Evolutionary conservation across 2,329 filamentous ascomycete species (phyloP).

Genomic region (Camillea tinctor): DNA sequence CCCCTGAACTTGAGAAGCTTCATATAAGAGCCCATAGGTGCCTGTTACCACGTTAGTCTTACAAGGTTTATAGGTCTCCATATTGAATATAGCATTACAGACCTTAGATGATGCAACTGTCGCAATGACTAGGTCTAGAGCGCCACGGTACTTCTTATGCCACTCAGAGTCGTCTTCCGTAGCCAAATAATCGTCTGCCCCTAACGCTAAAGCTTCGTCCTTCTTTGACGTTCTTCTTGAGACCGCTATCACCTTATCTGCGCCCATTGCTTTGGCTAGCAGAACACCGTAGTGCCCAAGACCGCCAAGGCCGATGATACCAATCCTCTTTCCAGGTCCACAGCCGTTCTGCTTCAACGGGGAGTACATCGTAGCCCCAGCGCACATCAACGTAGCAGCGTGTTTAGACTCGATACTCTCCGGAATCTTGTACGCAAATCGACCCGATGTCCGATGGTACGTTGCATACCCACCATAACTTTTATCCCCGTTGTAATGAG

Average conservation of each 20-base stretch:
- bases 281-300: slow-evolving; percentile 65
- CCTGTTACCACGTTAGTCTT: slow-evolving; percentile 24
- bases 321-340: slow-evolving; percentile 62
- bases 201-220: slow-evolving; percentile 50
- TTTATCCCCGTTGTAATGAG: slow-evolving; percentile 47
- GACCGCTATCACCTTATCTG: slow-evolving; percentile 54
- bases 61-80: not conserved
- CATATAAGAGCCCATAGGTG: slow-evolving; percentile 60
- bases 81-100: slow-evolving; percentile 34
- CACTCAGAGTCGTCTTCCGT: slow-evolving; percentile 49
- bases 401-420: slow-evolving; percentile 33
- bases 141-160: slow-evolving; percentile 46
- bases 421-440: slow-evolving; percentile 45
- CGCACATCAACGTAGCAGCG: slow-evolving; percentile 62
- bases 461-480: slow-evolving; percentile 50
- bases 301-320: slow-evolving; percentile 63
- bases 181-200: slow-evolving; percentile 39
- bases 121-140: slow-evolving; percentile 53
- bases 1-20: slow-evolving; percentile 55
- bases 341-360: slow-evolving; percentile 59
- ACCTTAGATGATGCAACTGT: slow-evolving; percentile 44
- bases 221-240: slow-evolving; percentile 48
- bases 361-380: slow-evolving; percentile 61
- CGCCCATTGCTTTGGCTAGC: slow-evolving; percentile 62
- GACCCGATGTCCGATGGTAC: slow-evolving; percentile 17